These are phyloP conservation scores for Jamesozyma piceae DNA, from an alignment of 805 yeast species.

Conservation along the genomic window DNA sequence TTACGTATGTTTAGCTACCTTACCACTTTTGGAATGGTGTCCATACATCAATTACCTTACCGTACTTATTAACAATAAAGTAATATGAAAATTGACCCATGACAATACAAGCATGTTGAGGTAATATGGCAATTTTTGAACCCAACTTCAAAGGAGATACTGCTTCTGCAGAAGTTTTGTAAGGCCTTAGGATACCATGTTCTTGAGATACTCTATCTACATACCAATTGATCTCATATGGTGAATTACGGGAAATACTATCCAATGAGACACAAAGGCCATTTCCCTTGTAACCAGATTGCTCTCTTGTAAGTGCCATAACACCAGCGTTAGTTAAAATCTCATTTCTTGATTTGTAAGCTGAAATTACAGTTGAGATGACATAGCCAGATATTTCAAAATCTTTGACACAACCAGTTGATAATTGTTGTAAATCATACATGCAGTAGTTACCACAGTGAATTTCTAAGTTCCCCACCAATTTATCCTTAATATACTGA, in stretches of 20 bases:
- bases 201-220: slow-evolving; percentile 69
- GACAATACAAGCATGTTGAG: slow-evolving; percentile 69
- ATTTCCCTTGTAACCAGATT: slow-evolving; percentile 46
- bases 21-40: slow-evolving; percentile 49
- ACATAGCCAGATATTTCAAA: slow-evolving; percentile 43
- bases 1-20: not conserved
- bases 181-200: slow-evolving; percentile 62
- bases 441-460: slow-evolving; percentile 78
- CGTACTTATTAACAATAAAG: slow-evolving; percentile 43
- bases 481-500: slow-evolving; percentile 10
- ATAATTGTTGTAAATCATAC: slow-evolving; percentile 69
- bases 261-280: slow-evolving; percentile 32
- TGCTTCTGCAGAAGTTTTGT: slow-evolving; percentile 18
- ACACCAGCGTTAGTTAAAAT: slow-evolving; percentile 69
- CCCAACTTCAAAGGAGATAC: slow-evolving; percentile 31
- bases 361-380: slow-evolving; percentile 49
- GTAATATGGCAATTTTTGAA: slow-evolving; percentile 44
- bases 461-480: slow-evolving; percentile 45
- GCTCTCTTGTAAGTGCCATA: slow-evolving; percentile 59
- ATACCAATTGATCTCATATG: slow-evolving; percentile 44
- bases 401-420: slow-evolving; percentile 48
- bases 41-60: slow-evolving; percentile 52
- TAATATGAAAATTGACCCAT: slow-evolving; percentile 53
- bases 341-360: slow-evolving; percentile 44
- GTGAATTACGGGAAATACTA: slow-evolving; percentile 31